Evolutionary conservation across 2,329 filamentous ascomycete species (phyloP), one percentile per base, ranked within the genome.

Genomic region (Xylogone sp.): DNA sequence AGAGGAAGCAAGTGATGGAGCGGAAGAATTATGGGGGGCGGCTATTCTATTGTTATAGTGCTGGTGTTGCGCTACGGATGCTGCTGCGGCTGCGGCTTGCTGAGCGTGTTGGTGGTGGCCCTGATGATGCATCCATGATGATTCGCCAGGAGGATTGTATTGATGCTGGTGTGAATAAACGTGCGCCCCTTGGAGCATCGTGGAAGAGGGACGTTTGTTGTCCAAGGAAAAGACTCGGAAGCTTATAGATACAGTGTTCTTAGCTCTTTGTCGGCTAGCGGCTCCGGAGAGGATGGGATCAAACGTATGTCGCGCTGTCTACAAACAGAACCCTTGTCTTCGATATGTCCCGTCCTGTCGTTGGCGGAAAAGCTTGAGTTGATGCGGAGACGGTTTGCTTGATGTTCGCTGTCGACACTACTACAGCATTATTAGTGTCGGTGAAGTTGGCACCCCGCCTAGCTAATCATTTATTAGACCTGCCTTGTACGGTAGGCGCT

Each of bases 41-140:
- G 86, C 81, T 61, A 95, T 81, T 58, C 88, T 86, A 67, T 81
- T 87, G 71, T 90, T n/a, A n/a, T n/a, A 92, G 68, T 88, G 85
- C 64, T 75, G 72, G 55, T 69, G 67, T 58, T 69, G 67, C 53
- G 68, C 59, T 57, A 65, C 58, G 60, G 65, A 55, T 20, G 62
- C 61, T 27, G 53, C 45, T 18, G 63, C 64, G 45, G 62, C 63
- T n/a, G 62, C 65, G 8, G 64, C 64, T 57, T 69, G 60, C 34
- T 64, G 68, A 27, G 69, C 68, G 53, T 71, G 69, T 48, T 68
- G 67, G 49, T 71, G 67, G 53, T 71, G 68, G 48, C 58, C 61
- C 52, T 71, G 69, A 55, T 71, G 68, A 60, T 87, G 83, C 76
- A 87, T 81, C 84, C 84, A 87, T 65, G 80, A 72, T 58, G 80